Evolutionary conservation across 192 early-diverging fungal genomes (phyloP), one percentile per base, ranked within the genome.

Genomic region (Cladochytrium replicatum): DNA sequence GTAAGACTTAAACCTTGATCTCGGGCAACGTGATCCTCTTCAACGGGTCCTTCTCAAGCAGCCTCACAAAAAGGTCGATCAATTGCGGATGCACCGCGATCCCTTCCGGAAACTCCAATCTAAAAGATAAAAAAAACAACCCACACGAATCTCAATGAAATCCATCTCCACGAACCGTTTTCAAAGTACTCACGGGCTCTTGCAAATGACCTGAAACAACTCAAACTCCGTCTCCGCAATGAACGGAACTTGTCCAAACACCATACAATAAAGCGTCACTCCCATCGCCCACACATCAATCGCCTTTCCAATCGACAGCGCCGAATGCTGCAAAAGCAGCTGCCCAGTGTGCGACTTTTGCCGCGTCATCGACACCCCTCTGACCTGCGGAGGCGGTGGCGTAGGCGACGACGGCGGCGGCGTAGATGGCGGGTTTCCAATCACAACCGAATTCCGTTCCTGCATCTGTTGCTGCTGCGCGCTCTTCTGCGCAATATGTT

Each of bases 281-380:
- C 95, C 95, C 48, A 96, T 72, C 27, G 95, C 95, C 95, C 95
- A 98, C 7, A 98, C 81, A 61, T 98, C 95, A 41, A 98, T 98
- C 0, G 87, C 86, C 38, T 85, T 86, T 2, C 76, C 76, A 17
- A 59, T 67, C 8, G 59, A 13, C 34, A 37, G 13, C 13, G 13
- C 17, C 17, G 13, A 13, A 13, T 37, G 13, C 17, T 37, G 13
- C 17, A n/a, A n/a, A n/a, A n/a, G n/a, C n/a, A n/a, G n/a, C n/a
- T n/a, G n/a, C n/a, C n/a, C n/a, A n/a, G n/a, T n/a, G n/a, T n/a
- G n/a, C n/a, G n/a, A n/a, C n/a, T n/a, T n/a, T n/a, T n/a, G n/a
- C n/a, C n/a, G n/a, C n/a, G n/a, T n/a, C n/a, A n/a, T n/a, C n/a
- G n/a, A n/a, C n/a, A n/a, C n/a, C n/a, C n/a, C n/a, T n/a, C n/a